phyloP scores from a whole-genome alignment of 768 basidiomycete genomes.

The Agrocybe pediades region DNA sequence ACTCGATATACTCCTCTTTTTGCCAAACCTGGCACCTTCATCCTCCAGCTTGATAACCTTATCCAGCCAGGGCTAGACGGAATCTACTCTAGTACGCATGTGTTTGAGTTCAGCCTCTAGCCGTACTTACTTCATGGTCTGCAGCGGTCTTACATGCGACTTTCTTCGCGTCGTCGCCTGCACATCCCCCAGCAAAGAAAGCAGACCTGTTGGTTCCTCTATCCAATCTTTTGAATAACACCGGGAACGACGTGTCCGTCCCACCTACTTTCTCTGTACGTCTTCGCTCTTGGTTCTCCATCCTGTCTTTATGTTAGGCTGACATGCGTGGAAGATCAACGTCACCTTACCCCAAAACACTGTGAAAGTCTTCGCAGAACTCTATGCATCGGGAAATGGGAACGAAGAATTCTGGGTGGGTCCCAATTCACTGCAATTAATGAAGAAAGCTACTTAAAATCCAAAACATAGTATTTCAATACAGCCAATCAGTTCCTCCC shows the following conservation, averaged over 20 bases:
- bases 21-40: conserved; percentile 64
- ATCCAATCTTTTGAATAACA: conserved; percentile 61
- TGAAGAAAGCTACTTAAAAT: not conserved
- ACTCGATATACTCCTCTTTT: conserved; percentile 75
- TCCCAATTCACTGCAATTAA: not conserved
- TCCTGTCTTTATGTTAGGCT: not conserved
- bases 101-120: not conserved
- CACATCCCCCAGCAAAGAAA: conserved; percentile 58
- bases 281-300: not conserved
- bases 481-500: conserved; percentile 58
- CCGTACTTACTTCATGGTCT: not conserved
- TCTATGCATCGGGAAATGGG: conserved; percentile 66
- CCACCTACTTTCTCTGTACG: conserved; percentile 72
- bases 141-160: conserved; percentile 71
- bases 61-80: conserved; percentile 59
- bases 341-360: conserved; percentile 73
- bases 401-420: conserved; percentile 76
- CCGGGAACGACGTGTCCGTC: conserved; percentile 74
- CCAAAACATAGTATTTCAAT: conserved; percentile 60
- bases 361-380: conserved; percentile 66
- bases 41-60: conserved; percentile 74
- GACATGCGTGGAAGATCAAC: conserved; percentile 50
- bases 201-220: conserved; percentile 72
- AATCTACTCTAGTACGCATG: conserved; percentile 62
- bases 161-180: conserved; percentile 61